phyloP scores from a whole-genome alignment of 2,329 filamentous ascomycete genomes.

The Rugonectria rugulosa region DNA sequence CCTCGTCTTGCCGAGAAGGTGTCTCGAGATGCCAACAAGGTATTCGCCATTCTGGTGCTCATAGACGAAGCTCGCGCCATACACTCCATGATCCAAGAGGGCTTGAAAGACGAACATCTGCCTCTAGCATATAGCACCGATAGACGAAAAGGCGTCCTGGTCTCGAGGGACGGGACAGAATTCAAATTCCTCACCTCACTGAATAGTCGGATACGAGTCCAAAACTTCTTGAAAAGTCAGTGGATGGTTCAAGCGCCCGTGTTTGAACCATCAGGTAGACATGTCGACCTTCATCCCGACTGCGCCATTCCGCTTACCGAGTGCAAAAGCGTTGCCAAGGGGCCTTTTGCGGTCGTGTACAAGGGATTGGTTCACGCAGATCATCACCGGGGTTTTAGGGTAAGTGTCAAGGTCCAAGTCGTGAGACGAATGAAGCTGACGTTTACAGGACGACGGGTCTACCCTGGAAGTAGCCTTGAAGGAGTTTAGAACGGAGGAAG shows the following conservation, averaged over 20 bases:
- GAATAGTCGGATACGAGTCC: background rate
- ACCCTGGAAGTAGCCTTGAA: constrained; percentile 21
- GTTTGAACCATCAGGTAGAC: background rate
- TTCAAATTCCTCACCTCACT: constrained; percentile 14
- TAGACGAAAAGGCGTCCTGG: background rate
- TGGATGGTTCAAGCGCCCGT: constrained; percentile 28
- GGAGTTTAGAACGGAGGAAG: background rate
- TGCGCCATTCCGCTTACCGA: constrained; percentile 12
- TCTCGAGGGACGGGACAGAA: background rate
- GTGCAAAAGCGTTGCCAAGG: background rate
- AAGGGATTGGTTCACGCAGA: constrained; percentile 11
- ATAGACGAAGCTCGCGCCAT: constrained; percentile 9
- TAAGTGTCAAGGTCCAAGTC: background rate
- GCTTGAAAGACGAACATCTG: constrained; percentile 20
- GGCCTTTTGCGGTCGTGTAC: constrained; percentile 3
- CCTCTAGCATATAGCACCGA: constrained; percentile 9
- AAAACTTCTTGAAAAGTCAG: constrained; percentile 17
- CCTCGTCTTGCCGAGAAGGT: background rate
- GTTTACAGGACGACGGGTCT: background rate
- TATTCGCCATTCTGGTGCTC: constrained; percentile 25
- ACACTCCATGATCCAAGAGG: background rate
- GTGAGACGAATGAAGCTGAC: background rate
- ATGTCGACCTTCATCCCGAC: background rate
- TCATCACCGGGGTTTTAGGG: constrained; percentile 10
- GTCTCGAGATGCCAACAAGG: background rate